phyloP scores from a whole-genome alignment of 495 filamentous ascomycete species.

The Penicillium robsamsonii region DNA sequence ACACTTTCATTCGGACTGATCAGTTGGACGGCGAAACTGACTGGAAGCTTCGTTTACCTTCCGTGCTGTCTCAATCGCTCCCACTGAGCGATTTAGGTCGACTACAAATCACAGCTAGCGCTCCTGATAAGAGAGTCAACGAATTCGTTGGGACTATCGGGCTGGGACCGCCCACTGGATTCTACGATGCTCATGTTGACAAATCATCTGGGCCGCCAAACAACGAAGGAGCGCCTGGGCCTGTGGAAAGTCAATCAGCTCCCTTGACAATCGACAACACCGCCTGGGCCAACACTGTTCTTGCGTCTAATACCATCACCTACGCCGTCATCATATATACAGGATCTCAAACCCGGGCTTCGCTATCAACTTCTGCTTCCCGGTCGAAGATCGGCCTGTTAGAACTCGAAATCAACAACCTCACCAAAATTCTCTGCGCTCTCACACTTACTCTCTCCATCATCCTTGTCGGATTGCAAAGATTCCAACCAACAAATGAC shows the following conservation, averaged over 20 bases:
- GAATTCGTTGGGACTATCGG: conserved; percentile 88
- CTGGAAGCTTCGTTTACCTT: conserved; percentile 93
- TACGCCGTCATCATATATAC: conserved; percentile 91
- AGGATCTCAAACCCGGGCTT: conserved; percentile 89
- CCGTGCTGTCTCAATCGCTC: conserved; percentile 75
- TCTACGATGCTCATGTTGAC: conserved; percentile 46
- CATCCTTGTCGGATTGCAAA: conserved; percentile 82
- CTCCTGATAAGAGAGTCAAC: conserved; percentile 88
- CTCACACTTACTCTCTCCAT: conserved; percentile 85
- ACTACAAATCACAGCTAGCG: conserved; percentile 76
- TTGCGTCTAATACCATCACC: conserved; percentile 86
- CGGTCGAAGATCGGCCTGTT: conserved; percentile 90
- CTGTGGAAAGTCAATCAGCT: conserved; percentile 23
- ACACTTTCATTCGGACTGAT: conserved; percentile 96
- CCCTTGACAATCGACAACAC: conserved; percentile 94
- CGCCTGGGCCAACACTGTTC: conserved; percentile 96
- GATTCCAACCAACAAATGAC: conserved; percentile 65
- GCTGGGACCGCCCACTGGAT: conserved; percentile 41
- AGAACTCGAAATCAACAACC: conserved; percentile 93
- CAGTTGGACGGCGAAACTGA: conserved; percentile 98
- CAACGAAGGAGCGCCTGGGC: conserved; percentile 15
- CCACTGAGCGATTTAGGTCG: conserved; percentile 64
- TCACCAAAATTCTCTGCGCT: conserved; percentile 95
- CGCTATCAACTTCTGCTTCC: conserved; percentile 86
- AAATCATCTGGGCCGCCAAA: conserved; percentile 29